Conservation (phyloP, 306 rosid species). For the Begonia loranthoides region DNA sequence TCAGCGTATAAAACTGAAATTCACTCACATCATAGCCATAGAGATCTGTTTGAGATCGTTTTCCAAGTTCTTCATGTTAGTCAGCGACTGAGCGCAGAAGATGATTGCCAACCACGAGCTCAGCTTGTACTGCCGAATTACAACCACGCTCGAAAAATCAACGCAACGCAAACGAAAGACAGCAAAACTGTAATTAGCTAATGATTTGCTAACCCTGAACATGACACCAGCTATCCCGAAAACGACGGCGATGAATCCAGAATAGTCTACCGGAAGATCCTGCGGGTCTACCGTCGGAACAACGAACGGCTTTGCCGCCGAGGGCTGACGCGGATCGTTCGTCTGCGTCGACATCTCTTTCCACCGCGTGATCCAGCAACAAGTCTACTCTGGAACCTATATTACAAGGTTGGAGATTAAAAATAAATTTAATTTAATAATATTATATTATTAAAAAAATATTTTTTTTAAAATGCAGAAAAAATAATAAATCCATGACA, state of each 20-base stretch:
- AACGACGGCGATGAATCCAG: conserved; percentile 86
- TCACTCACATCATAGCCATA: conserved; percentile 90
- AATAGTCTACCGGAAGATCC: conserved; percentile 80
- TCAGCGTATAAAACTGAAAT: no score
- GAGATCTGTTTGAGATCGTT: conserved; percentile 92
- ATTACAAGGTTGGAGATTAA: no score
- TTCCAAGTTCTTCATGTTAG: conserved; percentile 74
- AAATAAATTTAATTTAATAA: no score
- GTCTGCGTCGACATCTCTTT: conserved; percentile 58
- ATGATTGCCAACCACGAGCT: conserved; percentile 97
- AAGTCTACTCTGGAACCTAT: no score
- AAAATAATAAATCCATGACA: no score
- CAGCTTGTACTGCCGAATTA: conserved; percentile 59
- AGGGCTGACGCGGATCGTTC: conserved; percentile 91
- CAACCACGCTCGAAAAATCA: not conserved
- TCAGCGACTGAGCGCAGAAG: conserved; percentile 86
- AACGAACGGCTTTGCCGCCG: conserved; percentile 72
- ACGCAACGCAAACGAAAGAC: not conserved
- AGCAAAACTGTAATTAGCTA: not conserved
- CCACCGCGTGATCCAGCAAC: conserved; percentile 6
- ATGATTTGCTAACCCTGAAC: conserved; percentile 46
- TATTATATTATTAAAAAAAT: no score
- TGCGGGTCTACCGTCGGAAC: conserved; percentile 39
- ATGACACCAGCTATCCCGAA: conserved; percentile 92
- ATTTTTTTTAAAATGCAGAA: no score